Conservation (phyloP, 176 grass and related monocot species). For the Avena atlantica region DNA sequence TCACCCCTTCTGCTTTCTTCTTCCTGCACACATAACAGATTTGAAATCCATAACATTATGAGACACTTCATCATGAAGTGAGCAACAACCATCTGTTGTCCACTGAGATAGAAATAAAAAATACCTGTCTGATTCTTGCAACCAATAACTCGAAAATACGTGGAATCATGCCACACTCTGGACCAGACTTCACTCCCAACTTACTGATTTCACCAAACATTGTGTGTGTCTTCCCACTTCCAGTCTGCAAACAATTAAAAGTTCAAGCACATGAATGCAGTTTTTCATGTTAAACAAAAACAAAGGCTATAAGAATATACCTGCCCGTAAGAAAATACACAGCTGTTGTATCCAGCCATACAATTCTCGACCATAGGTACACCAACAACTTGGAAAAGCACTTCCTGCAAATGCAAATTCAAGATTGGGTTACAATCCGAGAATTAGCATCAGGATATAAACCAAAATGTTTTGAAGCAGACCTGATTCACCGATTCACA, state of each 20-base stretch:
- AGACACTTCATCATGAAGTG: not conserved
- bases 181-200: conserved; percentile 72
- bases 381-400: conserved; percentile 82
- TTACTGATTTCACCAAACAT: conserved; percentile 91
- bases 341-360: conserved; percentile 95
- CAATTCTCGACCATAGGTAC: conserved; percentile 99
- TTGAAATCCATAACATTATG: not conserved
- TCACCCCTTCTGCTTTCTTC: conserved; percentile 95
- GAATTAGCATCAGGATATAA: conserved; percentile 17
- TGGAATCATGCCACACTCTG: conserved; percentile 85
- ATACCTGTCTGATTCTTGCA: conserved; percentile 94
- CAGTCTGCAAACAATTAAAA: conserved; percentile 64
- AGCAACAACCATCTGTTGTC: not conserved
- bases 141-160: conserved; percentile 95
- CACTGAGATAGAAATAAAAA: not conserved
- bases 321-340: conserved; percentile 96
- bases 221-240: conserved; percentile 95
- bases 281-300: not conserved
- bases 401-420: conserved; percentile 61
- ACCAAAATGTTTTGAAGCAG: conserved; percentile 26
- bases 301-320: conserved; percentile 51
- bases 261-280: conserved; percentile 14
- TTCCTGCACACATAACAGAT: conserved; percentile 58
- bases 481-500: conserved; percentile 98
- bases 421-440: conserved; percentile 26